These are phyloP conservation scores for Cutaneotrichosporon sp. DNA, from an alignment of 1,284 basidiomycete genomes.

Conservation along the genomic window DNA sequence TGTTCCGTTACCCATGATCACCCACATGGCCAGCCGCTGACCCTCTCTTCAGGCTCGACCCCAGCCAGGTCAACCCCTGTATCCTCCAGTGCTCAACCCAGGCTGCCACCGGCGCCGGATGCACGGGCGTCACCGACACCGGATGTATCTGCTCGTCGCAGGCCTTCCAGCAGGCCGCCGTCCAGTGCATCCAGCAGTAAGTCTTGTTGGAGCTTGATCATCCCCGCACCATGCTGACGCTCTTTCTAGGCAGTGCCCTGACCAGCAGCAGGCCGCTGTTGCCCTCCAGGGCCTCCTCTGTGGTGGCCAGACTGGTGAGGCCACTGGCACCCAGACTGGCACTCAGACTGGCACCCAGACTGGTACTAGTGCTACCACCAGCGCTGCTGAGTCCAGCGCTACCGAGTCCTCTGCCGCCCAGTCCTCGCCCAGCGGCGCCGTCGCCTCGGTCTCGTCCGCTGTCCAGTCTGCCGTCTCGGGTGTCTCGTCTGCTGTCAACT, in stretches of 20 bases:
- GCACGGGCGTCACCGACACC: not conserved
- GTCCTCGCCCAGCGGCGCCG: too few relatives aligned
- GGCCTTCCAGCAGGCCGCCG: not conserved
- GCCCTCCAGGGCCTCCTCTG: constrained; percentile 3
- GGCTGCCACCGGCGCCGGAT: constrained; percentile 1
- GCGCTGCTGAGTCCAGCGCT: too few relatives aligned
- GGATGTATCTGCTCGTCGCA: constrained; percentile 4
- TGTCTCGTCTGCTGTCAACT: not conserved
- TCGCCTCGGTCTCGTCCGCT: not conserved
- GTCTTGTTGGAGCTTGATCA: not conserved
- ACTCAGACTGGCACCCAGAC: too few relatives aligned
- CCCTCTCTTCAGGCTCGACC: constrained; percentile 1
- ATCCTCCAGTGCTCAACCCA: constrained; percentile 2
- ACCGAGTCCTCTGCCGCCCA: not conserved
- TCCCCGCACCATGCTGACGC: not conserved
- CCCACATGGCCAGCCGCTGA: not conserved
- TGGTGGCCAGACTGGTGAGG: not conserved
- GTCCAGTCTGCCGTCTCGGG: not conserved
- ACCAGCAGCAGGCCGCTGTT: not conserved
- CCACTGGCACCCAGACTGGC: not conserved
- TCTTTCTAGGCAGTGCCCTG: constrained; percentile 1
- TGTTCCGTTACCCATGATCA: not conserved
- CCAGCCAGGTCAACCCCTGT: constrained; percentile 1
- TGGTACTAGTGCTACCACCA: too few relatives aligned
- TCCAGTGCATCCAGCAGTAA: not conserved